phyloP scores from a whole-genome alignment of 2,329 filamentous ascomycete genomes.

The Aspergillus fumigatus region DNA sequence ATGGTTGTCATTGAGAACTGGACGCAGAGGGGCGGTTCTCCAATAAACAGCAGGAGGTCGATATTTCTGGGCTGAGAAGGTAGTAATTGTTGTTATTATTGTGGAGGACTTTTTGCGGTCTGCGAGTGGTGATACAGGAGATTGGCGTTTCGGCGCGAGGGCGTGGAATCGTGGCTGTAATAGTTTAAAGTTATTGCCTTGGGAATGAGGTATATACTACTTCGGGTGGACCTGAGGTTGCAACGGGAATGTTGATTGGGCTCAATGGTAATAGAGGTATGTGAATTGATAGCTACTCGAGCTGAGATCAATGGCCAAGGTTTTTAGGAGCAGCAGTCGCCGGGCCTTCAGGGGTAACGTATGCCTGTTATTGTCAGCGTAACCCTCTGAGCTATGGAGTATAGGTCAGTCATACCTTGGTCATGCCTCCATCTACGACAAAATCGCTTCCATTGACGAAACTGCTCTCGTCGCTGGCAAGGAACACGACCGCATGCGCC shows the following conservation, averaged over 20 bases:
- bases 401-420: constrained; percentile 50
- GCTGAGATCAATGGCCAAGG: constrained; percentile 25
- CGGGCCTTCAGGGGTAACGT: constrained; percentile 61
- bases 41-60: neutral
- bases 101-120: too few species aligned
- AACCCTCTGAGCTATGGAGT: neutral
- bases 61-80: neutral
- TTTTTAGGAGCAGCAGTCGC: constrained; percentile 52
- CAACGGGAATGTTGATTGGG: neutral
- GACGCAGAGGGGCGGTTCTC: neutral
- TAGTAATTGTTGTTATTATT: neutral
- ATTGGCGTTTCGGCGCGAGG: neutral
- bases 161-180: neutral
- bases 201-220: neutral
- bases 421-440: constrained; percentile 94
- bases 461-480: constrained; percentile 82
- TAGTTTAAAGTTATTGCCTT: neutral
- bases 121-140: neutral
- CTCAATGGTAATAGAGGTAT: neutral
- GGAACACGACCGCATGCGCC: constrained; percentile 80
- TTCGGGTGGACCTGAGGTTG: too few species aligned
- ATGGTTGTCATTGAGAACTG: neutral
- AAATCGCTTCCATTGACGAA: constrained; percentile 91
- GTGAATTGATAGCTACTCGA: neutral
- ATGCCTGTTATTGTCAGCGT: constrained; percentile 51